These are phyloP conservation scores for Leishmania amazonensis DNA, from an alignment of 208 protist genomes.

Conservation along the genomic window DNA sequence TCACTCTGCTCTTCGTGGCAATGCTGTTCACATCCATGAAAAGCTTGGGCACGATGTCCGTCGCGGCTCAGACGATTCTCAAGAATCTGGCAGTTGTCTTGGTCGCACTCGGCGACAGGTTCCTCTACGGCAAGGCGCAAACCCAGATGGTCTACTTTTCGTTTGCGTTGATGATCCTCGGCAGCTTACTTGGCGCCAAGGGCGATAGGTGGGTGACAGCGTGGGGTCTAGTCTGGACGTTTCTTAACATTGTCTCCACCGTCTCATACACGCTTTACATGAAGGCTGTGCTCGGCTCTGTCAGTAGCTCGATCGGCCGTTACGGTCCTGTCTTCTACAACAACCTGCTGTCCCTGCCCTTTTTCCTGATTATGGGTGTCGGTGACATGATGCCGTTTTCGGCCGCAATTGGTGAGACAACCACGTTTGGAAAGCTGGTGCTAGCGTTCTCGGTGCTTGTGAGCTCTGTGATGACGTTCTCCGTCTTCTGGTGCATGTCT, in stretches of 20 bases:
- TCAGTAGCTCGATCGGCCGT: slow-evolving; percentile 63
- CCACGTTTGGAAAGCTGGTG: slow-evolving; percentile 25
- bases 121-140: slow-evolving; percentile 64
- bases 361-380: slow-evolving; percentile 46
- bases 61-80: slow-evolving; percentile 84
- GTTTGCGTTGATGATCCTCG: slow-evolving; percentile 65
- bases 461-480: slow-evolving; percentile 82
- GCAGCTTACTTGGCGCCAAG: slow-evolving; percentile 57
- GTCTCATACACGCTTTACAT: slow-evolving; percentile 89
- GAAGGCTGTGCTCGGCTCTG: slow-evolving; percentile 56
- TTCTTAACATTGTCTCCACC: slow-evolving; percentile 73
- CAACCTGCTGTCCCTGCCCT: slow-evolving; percentile 83
- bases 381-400: slow-evolving; percentile 21
- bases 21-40: slow-evolving; percentile 90
- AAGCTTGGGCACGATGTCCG: slow-evolving; percentile 81
- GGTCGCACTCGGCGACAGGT: slow-evolving; percentile 79
- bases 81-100: slow-evolving; percentile 85
- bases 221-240: slow-evolving; percentile 81
- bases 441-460: slow-evolving; percentile 55
- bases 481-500: slow-evolving; percentile 90
- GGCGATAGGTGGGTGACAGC: slow-evolving; percentile 83
- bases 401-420: slow-evolving; percentile 11
- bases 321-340: slow-evolving; percentile 91
- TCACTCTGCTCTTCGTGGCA: slow-evolving; percentile 76
- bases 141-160: slow-evolving; percentile 49